These are phyloP conservation scores for Typha latifolia DNA, from an alignment of 176 grass and related monocot species.

Conservation along the genomic window DNA sequence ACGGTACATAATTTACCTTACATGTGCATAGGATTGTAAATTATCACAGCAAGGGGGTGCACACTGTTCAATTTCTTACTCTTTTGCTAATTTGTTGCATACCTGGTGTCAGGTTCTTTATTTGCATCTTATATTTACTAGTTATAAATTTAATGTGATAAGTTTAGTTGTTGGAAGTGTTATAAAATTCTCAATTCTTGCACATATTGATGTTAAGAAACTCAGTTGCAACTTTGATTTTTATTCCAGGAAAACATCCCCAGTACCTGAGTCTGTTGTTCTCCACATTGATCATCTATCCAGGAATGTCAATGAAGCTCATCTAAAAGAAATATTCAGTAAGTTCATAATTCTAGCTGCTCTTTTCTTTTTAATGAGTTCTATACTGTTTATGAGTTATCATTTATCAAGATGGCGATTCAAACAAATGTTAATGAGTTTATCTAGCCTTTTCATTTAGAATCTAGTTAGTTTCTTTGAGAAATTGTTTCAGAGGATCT, in stretches of 20 bases:
- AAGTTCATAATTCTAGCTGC: conserved; percentile 4
- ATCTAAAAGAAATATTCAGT: conserved; percentile 99
- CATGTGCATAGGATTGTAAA: too few relatives aligned
- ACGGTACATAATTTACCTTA: too few relatives aligned
- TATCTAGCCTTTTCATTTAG: neutral
- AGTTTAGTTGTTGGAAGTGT: neutral
- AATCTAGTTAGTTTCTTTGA: neutral
- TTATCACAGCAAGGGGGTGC: too few relatives aligned
- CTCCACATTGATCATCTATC: conserved; percentile 93
- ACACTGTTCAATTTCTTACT: too few relatives aligned
- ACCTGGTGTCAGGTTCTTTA: too few relatives aligned
- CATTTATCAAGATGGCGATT: neutral
- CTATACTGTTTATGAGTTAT: neutral
- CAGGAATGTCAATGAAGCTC: conserved; percentile 92
- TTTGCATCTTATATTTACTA: too few relatives aligned
- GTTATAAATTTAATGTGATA: neutral
- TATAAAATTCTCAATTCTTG: neutral
- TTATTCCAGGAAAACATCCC: conserved; percentile 83
- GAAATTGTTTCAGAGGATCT: neutral
- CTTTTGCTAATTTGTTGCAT: too few relatives aligned
- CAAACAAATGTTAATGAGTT: neutral
- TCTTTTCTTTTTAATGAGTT: neutral
- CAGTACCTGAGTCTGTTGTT: conserved; percentile 62
- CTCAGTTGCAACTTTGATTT: neutral
- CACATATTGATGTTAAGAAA: neutral